A percentile compares a stretch with the other conserved stretches of the same genome.
These are phyloP conservation scores for Spinellus fusiger DNA, from an alignment of 192 early-diverging fungal genomes.

Conservation along the genomic window DNA sequence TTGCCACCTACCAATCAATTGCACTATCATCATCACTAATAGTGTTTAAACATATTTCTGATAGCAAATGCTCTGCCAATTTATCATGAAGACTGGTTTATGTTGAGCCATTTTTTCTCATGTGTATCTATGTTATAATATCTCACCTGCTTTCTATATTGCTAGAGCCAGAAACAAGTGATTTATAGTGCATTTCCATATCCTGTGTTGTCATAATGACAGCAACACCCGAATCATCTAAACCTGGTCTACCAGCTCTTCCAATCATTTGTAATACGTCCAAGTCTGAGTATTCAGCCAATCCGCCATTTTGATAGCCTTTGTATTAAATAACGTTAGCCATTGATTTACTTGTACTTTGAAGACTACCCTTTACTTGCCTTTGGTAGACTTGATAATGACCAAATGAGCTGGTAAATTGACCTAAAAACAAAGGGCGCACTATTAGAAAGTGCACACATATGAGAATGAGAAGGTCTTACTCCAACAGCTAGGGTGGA, in stretches of 20 bases:
- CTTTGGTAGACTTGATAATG: conserved; percentile 61
- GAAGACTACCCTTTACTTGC: conserved; percentile 1
- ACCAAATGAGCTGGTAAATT: conserved; percentile 76
- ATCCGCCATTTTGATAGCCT: conserved; percentile 40
- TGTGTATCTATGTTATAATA: neutral
- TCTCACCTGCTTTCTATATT: conserved; percentile 59
- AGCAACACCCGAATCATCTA: conserved; percentile 58
- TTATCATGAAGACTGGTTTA: conserved; percentile 33
- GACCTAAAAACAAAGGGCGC: conserved; percentile 25
- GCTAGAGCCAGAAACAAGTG: conserved; percentile 46
- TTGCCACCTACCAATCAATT: conserved; percentile 45
- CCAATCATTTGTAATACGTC: conserved; percentile 77
- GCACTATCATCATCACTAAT: conserved; percentile 39
- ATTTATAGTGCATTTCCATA: conserved; percentile 41
- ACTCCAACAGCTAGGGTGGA: conserved; percentile 69
- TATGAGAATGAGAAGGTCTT: neutral
- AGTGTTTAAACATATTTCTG: conserved; percentile 59
- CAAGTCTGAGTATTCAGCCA: conserved; percentile 54
- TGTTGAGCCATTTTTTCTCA: no score
- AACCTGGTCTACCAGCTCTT: conserved; percentile 62
- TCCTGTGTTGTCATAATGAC: conserved; percentile 55
- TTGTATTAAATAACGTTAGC: neutral
- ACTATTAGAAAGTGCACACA: neutral
- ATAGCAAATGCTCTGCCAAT: conserved; percentile 71
- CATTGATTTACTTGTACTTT: neutral